Conservation (phyloP, 768 basidiomycete genomes). For the Tulasnella sp. region DNA sequence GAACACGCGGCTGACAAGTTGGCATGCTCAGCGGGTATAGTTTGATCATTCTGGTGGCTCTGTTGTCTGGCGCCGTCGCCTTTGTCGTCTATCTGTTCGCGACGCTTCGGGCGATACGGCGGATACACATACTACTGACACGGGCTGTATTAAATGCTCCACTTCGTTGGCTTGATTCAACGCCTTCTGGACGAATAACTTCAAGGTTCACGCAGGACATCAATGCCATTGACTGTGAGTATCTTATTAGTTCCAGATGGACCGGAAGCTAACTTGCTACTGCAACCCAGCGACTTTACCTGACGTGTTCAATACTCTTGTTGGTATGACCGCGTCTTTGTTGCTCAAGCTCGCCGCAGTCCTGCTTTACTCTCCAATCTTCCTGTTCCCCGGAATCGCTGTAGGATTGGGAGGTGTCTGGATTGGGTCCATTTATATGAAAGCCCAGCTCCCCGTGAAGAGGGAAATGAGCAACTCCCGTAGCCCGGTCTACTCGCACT, state of each 20-base stretch:
- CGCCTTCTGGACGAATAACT: constrained; percentile 22
- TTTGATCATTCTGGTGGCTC: constrained; percentile 27
- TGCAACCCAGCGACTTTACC: not conserved
- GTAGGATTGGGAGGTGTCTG: constrained; percentile 23
- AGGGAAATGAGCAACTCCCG: no score
- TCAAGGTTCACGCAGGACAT: constrained; percentile 21
- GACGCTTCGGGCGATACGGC: constrained; percentile 40
- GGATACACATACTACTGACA: constrained; percentile 42
- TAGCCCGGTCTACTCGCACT: constrained; percentile 29
- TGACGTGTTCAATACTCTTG: not conserved
- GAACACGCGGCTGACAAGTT: constrained; percentile 26
- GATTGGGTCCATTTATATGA: constrained; percentile 30
- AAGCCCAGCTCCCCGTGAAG: constrained; percentile 30
- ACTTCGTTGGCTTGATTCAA: constrained; percentile 27
- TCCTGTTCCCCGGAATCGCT: constrained; percentile 18
- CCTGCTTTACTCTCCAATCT: constrained; percentile 18
- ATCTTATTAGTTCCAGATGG: not conserved
- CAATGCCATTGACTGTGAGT: constrained; percentile 14
- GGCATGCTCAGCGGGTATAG: constrained; percentile 27
- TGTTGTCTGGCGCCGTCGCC: constrained; percentile 28
- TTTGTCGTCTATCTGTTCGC: constrained; percentile 39
- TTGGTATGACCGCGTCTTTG: constrained; percentile 17
- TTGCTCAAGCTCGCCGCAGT: constrained; percentile 20
- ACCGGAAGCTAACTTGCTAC: not conserved
- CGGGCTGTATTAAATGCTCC: constrained; percentile 48